phyloP scores from a whole-genome alignment of 352 stramenopile genomes.

The Pythium biforme region DNA sequence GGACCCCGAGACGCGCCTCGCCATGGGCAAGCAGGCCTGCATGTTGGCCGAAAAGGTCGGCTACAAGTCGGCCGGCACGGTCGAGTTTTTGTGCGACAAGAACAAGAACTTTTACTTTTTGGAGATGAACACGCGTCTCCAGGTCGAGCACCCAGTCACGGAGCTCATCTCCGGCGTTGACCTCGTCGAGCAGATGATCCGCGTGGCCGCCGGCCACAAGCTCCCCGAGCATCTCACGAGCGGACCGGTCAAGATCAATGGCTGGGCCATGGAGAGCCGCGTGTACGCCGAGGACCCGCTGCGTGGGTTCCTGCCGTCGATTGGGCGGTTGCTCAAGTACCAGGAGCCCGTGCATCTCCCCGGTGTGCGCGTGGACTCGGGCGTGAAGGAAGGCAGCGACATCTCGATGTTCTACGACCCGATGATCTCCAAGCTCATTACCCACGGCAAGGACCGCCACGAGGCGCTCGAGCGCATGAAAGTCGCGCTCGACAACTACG shows the following conservation, averaged over 20 bases:
- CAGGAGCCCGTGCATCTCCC: constrained; percentile 33
- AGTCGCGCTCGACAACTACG: constrained; percentile 87
- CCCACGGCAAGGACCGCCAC: constrained; percentile 82
- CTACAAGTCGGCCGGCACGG: constrained; percentile 93
- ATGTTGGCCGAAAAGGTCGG: constrained; percentile 89
- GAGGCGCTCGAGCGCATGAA: constrained; percentile 84
- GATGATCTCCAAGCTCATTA: constrained; percentile 94
- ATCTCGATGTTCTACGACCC: constrained; percentile 93
- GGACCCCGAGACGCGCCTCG: constrained; percentile 80
- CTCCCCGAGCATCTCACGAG: constrained; percentile 90
- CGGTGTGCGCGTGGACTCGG: constrained; percentile 86
- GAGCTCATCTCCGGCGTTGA: constrained; percentile 90
- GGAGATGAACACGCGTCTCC: constrained; percentile 96
- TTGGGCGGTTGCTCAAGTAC: constrained; percentile 65
- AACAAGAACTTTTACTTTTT: constrained; percentile 94
- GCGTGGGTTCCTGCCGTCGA: constrained; percentile 88
- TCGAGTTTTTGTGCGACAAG: constrained; percentile 93
- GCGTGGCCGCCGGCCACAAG: constrained; percentile 89
- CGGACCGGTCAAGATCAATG: constrained; percentile 85
- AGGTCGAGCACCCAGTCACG: constrained; percentile 93
- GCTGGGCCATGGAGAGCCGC: constrained; percentile 92
- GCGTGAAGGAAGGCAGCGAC: constrained; percentile 84
- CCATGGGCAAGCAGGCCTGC: constrained; percentile 86
- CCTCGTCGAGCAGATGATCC: constrained; percentile 94
- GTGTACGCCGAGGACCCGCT: constrained; percentile 93